Evolutionary conservation across 352 stramenopile species (phyloP), one percentile per base, ranked within the genome.

Genomic region (Phytopythium chamaehyphon): DNA sequence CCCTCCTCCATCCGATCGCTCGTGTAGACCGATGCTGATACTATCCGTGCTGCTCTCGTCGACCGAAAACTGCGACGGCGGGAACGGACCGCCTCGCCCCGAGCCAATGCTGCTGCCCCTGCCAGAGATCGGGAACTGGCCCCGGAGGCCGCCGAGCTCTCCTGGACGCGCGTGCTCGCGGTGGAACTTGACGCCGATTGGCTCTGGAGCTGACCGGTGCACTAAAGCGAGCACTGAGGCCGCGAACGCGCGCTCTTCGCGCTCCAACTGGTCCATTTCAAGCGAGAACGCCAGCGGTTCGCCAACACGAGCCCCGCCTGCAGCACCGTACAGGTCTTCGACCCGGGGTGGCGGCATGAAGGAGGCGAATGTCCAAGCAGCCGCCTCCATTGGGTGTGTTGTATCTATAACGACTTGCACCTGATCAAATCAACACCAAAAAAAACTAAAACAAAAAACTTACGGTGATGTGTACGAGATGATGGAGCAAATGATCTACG

Each of bases 121-220:
- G 15, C 11, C 22, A n/a, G 23, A 16, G 22, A 31, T 35, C 15
- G 21, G 26, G 8, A 28, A 22, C 22, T 12, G 14, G n/a, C 26
- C 15, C 19, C 15, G 21, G 15, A 33, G 31, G 35, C n/a, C 16
- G 31, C 15, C n/a, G 35, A 15, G 40, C 9, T 33, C 28, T 5
- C 28, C 28, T 33, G 28, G 28, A 21, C 37, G 37, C 37, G 37
- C 37, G 14, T 42, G 15, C 43, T 67, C 43, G 16, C 66, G 71
- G 36, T 86, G 70, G 51, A 84, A 88, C 44, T 79, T 79, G 35
- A 83, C 63, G 16, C 77, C 77, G 15, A 86, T 86, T 1, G 77
- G 77, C n/a, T 60, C 44, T 0, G 74, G 52, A 15, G 71, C 77
- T 40, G 60, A 57, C 6, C 75, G 72, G 35, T 79, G 66, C 28